Evolutionary conservation across 108 stramenopile genomes (phyloP), one percentile per base, ranked within the genome.

Genomic region (Parmales sp.): DNA sequence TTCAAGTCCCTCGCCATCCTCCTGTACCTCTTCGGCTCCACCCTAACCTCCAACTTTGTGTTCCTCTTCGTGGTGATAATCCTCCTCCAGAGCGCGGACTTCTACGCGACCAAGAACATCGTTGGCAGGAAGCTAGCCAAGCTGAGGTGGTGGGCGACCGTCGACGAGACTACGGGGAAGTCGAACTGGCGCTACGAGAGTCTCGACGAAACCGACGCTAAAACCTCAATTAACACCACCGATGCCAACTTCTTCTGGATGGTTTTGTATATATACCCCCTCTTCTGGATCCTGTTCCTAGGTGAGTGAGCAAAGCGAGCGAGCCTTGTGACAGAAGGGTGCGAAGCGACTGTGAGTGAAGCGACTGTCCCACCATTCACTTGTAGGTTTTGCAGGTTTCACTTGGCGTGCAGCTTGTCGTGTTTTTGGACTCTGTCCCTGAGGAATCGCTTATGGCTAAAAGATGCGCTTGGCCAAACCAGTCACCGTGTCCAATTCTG

Each of bases 31-130:
- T 86, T 98, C 67, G 90, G 90, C 7, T 80, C 81, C 25, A 70
- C 75, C 51, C 83, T 91, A 38, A 69, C 86, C 46, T 72, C 78
- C 25, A 88, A 91, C 73, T 91, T 90, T 66, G 82, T 95, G 48
- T 86, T 90, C 50, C 77, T 91, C 60, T 92, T 85, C 20, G 94
- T 98, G 37, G 38, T 91, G 23, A 92, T 90, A 79, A 92, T 98
- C 34, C 74, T 98, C 11, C 70, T 96, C 28, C 66, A 91, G 39
- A 89, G 95, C 23, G 90, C 91, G n/a, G 97, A 96, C 72, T 98
- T 98, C 78, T 98, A 95, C 95, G 88, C 90, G 5, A 94, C 95
- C 39, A 93, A 93, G 76, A 93, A 93, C 69, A 76, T 93, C 18
- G 86, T 88, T 7, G 92, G 92, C 11, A 75, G 92, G 38, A 69